Evolutionary conservation across 352 stramenopile species (phyloP).

Genomic region (Phytophthora pini): DNA sequence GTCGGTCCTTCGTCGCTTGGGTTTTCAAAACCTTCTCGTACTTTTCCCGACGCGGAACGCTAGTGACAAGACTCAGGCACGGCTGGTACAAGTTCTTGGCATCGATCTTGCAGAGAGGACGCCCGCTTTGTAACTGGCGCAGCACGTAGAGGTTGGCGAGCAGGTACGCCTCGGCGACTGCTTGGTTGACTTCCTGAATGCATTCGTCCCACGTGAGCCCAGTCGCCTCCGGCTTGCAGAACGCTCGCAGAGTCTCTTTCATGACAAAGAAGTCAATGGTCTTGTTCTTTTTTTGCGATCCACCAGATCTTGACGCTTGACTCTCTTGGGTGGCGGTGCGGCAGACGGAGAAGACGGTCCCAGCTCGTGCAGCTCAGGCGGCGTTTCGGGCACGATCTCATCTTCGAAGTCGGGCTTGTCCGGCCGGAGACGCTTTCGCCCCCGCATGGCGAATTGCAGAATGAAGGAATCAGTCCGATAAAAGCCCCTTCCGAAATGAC

Average conservation of each 20-base stretch:
- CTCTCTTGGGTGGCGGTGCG: not conserved
- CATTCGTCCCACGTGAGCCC: conserved; percentile 1
- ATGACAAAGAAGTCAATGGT: not conserved
- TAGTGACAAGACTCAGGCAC: not conserved
- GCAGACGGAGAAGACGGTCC: not conserved
- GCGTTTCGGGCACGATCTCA: not conserved
- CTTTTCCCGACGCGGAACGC: conserved; percentile 2
- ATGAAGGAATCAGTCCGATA: not conserved
- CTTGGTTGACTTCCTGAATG: conserved; percentile 2
- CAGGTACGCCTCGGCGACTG: not conserved
- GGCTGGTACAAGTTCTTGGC: not conserved
- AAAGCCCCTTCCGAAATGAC: no score
- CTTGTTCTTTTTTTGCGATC: not conserved
- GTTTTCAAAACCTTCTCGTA: not conserved
- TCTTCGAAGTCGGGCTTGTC: not conserved
- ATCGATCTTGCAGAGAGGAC: not conserved
- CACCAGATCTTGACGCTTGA: not conserved
- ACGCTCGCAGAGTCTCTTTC: not conserved
- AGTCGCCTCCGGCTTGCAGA: not conserved
- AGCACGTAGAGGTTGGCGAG: not conserved
- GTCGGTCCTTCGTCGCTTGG: not conserved
- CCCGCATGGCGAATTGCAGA: not conserved
- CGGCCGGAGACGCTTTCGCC: conserved; percentile 2
- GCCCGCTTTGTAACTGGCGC: not conserved
- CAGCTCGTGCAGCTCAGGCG: not conserved